Base-by-base conservation (phyloP, 2,329 filamentous ascomycete genomes). In the Pseudopyricularia cyperi region DNA sequence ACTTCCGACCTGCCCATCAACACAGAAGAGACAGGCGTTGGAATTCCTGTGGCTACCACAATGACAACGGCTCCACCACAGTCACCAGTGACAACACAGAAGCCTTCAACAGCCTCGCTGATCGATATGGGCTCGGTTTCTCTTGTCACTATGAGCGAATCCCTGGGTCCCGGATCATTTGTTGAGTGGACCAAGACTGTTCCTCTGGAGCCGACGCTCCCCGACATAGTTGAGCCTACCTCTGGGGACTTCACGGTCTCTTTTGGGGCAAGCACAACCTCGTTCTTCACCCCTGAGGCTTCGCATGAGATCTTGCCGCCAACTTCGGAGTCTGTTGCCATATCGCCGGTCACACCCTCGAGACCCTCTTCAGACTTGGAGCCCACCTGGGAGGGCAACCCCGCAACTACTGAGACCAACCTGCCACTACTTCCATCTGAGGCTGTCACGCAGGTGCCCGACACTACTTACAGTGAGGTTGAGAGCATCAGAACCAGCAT, bases 171-270 rank as follows among this genome's bases (percentile, higher is more conserved):
- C 8, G 15, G 24, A 22, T 39, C 48, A 7, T 50, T 37, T 26
- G 35, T 34, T 17, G 33, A 50, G 15, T 17, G 33, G 48, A 50
- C 48, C 22, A 50, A 37, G 33, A 50, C 48, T 24, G n/a, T 50
- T 14, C n/a, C 35, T 26, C 28, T 37, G 19, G n/a, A n/a, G 3
- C 48, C 48, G 7, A n/a, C 33, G 22, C 37, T 51, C 49, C 49
- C 49, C 7, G 35, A 51, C 26, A 28, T 44, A 8, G n/a, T 30
- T 19, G 22, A 30, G 8, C 49, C 49, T 17, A 42, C 49, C 26
- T 44, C 49, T 15, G 49, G 49, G 28, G 49, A 51, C 34, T 51
- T 51, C 35, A 39, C 49, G 4, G 39, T 51, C 49, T 51, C 49
- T 1, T 42, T 51, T 19, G 49, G 49, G 26, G 35, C 28, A 30